Base-by-base conservation (phyloP, 306 rosid genomes). In the Canavalia gladiata region DNA sequence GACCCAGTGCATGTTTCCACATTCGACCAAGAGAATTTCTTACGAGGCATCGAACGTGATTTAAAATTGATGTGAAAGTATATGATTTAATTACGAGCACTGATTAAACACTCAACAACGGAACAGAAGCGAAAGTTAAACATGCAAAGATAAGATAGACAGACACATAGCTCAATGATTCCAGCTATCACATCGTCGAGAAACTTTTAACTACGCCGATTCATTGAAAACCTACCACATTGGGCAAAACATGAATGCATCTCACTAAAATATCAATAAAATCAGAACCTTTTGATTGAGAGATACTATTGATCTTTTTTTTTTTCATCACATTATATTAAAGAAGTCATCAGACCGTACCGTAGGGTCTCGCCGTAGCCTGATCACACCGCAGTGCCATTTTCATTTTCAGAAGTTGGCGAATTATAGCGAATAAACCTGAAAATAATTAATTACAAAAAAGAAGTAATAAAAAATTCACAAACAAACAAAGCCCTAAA, bases 71-170 rank as follows among this genome's bases (percentile, higher is more conserved):
- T 28, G 55, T 43, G 54, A 68, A 68, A 68, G 73, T 43, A 68
- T 68, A 6, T 3, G 55, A 43, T 5, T 46, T 68, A 68, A 68
- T 45, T 68, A 45, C 28, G 29, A 8, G 74, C 1, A 68, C 55
- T 28, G 55, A 68, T 68, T 68, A 67, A 68, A 68, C 56, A 39
- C 39, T 68, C 56, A 30, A 43, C 74, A 45, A 68, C 25, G 45
- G 29, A 68, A 68, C 74, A 68, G 39, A 45, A 68, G 41, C 39
- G 74, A 68, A 45, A 68, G 55, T 68, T 68, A 65, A 65, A 65
- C 71, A 65, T 39, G 71, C 71, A 45, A 68, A 68, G 74, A 68
- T 68, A 68, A 45, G 56, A 68, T 68, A 41, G 50, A 65, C 11
- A 41, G 33, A 68, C 55, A 68, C 74, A 68, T 6, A 1, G 41